Evolutionary conservation across 768 basidiomycete species (phyloP).

Genomic region (Melanogaster broomeanus): DNA sequence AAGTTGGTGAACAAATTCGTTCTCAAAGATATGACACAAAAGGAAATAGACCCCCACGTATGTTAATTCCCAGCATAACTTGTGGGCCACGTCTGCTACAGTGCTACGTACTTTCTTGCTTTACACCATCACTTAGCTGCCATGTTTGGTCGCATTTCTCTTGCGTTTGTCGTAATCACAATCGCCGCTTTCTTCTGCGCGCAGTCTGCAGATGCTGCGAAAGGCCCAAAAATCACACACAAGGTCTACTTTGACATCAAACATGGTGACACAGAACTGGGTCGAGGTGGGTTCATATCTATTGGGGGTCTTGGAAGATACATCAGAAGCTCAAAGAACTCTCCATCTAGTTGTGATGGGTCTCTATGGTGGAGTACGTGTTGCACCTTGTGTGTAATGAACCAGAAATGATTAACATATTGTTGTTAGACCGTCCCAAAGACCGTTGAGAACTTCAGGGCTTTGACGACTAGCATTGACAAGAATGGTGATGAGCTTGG

Average conservation of each 20-base stretch:
- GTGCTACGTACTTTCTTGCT: constrained; percentile 13
- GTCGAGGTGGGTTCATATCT: constrained; percentile 67
- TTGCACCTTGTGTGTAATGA: not conserved
- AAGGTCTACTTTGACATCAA: constrained; percentile 95
- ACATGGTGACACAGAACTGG: constrained; percentile 86
- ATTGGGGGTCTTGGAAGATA: not conserved
- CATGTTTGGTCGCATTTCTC: constrained; percentile 63
- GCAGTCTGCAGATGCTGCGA: constrained; percentile 75
- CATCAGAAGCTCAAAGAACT: constrained; percentile 5
- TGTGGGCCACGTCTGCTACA: constrained; percentile 26
- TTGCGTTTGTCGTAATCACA: constrained; percentile 62
- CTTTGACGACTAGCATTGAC: constrained; percentile 79
- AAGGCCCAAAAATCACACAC: constrained; percentile 87
- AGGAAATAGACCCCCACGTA: constrained; percentile 26
- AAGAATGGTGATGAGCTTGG: constrained; percentile 68
- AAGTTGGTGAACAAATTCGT: no score
- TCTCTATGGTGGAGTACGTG: constrained; percentile 81
- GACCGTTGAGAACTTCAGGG: constrained; percentile 97
- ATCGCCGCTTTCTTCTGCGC: constrained; percentile 71
- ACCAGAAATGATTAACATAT: not conserved
- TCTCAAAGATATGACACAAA: no score
- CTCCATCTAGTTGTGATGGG: constrained; percentile 70
- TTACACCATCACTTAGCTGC: not conserved
- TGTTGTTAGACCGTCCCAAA: constrained; percentile 82
- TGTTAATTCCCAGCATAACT: constrained; percentile 1